These are phyloP conservation scores for Musa acuminata DNA, from an alignment of 176 grass and related monocot species.

Conservation along the genomic window DNA sequence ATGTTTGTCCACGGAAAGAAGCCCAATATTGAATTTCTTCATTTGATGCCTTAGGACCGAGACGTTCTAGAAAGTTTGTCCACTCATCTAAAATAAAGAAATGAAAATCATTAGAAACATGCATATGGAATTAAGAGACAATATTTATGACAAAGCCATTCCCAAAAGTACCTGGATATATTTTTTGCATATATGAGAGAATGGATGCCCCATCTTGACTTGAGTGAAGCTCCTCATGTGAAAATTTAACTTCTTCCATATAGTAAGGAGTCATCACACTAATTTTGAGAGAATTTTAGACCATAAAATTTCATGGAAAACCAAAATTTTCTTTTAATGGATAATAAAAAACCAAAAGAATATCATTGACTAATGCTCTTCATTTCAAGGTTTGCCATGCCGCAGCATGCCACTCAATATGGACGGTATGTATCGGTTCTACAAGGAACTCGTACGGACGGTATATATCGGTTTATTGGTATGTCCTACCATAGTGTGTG, in stretches of 20 bases:
- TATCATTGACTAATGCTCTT: neutral
- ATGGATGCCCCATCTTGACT: slow-evolving; percentile 79
- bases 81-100: slow-evolving; percentile 64
- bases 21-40: slow-evolving; percentile 85
- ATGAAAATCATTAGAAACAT: neutral
- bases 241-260: slow-evolving; percentile 90
- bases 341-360: no score
- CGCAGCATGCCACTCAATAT: no score
- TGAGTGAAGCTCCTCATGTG: slow-evolving; percentile 67
- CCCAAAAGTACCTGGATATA: slow-evolving; percentile 63
- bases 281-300: slow-evolving; percentile 7
- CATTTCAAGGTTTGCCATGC: no score
- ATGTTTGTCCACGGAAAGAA: slow-evolving; percentile 92
- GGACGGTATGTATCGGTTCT: no score
- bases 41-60: slow-evolving; percentile 37
- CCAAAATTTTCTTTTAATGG: no score
- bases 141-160: neutral
- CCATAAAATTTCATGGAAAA: neutral
- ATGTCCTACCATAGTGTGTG: no score
- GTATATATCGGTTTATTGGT: no score
- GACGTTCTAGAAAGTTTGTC: slow-evolving; percentile 71
- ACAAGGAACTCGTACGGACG: no score
- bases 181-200: slow-evolving; percentile 85
- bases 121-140: neutral
- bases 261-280: slow-evolving; percentile 90